phyloP scores from a whole-genome alignment of 106 monocot species.

The Allium cepa region DNA sequence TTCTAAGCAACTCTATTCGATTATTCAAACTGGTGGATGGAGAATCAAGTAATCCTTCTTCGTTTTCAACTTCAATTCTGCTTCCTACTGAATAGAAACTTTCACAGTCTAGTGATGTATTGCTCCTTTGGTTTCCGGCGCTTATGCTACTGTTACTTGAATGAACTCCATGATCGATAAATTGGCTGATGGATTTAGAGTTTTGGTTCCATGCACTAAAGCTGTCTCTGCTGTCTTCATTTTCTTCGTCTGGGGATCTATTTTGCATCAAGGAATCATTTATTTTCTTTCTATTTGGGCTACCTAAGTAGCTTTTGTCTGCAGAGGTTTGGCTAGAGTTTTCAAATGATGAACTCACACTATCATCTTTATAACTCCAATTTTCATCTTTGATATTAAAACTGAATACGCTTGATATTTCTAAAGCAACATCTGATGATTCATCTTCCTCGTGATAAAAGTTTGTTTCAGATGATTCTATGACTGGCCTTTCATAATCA shows the following conservation, averaged over 20 bases:
- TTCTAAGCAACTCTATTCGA: background rate
- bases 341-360: background rate
- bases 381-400: background rate
- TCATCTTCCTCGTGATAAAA: no score
- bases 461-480: no score
- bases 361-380: background rate
- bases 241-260: slow-evolving; percentile 2
- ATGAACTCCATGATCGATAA: slow-evolving; percentile 3
- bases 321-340: no score
- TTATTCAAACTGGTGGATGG: background rate
- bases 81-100: slow-evolving; percentile 3
- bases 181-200: background rate
- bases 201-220: background rate
- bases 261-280: slow-evolving; percentile 3
- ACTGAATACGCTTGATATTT: background rate
- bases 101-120: background rate
- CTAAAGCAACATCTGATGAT: background rate
- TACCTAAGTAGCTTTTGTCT: no score
- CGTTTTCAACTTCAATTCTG: background rate
- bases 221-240: background rate
- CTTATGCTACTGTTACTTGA: slow-evolving; percentile 9
- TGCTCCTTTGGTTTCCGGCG: background rate
- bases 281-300: background rate
- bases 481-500: no score
- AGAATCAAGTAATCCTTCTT: background rate